A percentile compares a stretch with the other conserved stretches of the same genome.
Conservation (phyloP, 495 filamentous ascomycete genomes). For the Trypethelium eluteriae region DNA sequence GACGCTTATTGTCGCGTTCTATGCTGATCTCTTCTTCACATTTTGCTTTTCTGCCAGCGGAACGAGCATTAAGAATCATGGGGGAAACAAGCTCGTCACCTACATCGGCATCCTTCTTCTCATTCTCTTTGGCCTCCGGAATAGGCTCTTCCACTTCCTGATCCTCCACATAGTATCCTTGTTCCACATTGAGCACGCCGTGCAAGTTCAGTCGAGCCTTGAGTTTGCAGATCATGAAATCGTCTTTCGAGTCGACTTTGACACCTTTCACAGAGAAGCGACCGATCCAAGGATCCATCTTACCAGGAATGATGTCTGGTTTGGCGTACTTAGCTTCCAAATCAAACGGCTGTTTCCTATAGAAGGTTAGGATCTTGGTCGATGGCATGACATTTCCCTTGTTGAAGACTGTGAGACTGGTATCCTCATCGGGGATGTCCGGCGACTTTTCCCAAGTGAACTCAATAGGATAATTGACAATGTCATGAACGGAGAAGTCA, state of each 20-base stretch:
- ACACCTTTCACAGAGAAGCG: conserved; percentile 65
- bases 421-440: conserved; percentile 98
- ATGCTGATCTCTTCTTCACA: not conserved
- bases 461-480: conserved; percentile 96
- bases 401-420: conserved; percentile 94
- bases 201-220: conserved; percentile 97
- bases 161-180: conserved; percentile 96
- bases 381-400: conserved; percentile 96
- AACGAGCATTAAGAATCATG: not conserved
- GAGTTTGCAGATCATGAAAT: conserved; percentile 83
- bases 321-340: conserved; percentile 90
- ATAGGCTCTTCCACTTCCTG: conserved; percentile 95
- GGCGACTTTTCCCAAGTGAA: conserved; percentile 99
- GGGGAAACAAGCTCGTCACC: conserved; percentile 26
- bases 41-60: not conserved
- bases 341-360: conserved; percentile 95
- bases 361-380: conserved; percentile 99
- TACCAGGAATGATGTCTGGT: conserved; percentile 81
- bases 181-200: conserved; percentile 93
- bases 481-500: conserved; percentile 94
- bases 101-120: conserved; percentile 54
- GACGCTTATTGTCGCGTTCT: not conserved
- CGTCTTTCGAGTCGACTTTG: conserved; percentile 51
- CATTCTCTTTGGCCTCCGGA: conserved; percentile 47
- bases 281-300: conserved; percentile 89